A percentile compares a stretch with the other conserved stretches of the same genome.
phyloP scores from a whole-genome alignment of 208 protist species.

The Leishmania turanica region DNA sequence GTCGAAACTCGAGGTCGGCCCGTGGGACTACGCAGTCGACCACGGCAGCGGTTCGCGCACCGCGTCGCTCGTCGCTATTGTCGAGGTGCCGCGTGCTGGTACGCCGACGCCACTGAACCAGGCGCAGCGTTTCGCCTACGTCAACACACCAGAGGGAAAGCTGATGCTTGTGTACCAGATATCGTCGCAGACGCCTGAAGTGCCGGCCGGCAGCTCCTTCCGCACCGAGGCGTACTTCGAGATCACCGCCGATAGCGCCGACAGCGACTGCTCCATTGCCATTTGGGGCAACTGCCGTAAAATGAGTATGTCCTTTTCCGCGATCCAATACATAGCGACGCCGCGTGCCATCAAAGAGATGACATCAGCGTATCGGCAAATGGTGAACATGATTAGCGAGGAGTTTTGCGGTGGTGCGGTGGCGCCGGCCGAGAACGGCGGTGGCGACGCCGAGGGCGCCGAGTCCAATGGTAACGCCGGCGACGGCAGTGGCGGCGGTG shows the following conservation, averaged over 20 bases:
- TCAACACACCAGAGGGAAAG: conserved; percentile 39
- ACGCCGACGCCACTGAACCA: conserved; percentile 76
- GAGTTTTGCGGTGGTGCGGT: conserved; percentile 51
- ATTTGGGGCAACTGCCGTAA: conserved; percentile 80
- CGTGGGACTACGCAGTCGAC: conserved; percentile 76
- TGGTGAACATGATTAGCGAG: conserved; percentile 77
- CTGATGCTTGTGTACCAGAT: conserved; percentile 78
- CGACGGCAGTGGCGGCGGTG: conserved; percentile 18
- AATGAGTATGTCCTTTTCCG: conserved; percentile 70
- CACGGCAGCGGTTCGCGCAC: conserved; percentile 74
- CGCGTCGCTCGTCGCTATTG: conserved; percentile 54
- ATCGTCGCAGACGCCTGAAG: conserved; percentile 79
- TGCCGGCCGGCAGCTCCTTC: conserved; percentile 69
- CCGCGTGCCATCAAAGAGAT: conserved; percentile 80
- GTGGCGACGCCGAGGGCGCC: conserved; percentile 4
- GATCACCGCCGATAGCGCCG: conserved; percentile 62
- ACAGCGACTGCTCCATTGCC: conserved; percentile 57
- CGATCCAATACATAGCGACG: conserved; percentile 71
- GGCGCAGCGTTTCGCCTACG: conserved; percentile 78
- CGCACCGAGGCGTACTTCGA: conserved; percentile 74
- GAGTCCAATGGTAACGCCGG: conserved; percentile 8
- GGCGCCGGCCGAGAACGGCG: conserved; percentile 12
- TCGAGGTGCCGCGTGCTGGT: conserved; percentile 67
- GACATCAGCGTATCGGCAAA: conserved; percentile 72
- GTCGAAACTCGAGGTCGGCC: conserved; percentile 55